Evolutionary conservation across 2,329 filamentous ascomycete species (phyloP), one percentile per base, ranked within the genome.

Genomic region (Colletotrichum tofieldiae): DNA sequence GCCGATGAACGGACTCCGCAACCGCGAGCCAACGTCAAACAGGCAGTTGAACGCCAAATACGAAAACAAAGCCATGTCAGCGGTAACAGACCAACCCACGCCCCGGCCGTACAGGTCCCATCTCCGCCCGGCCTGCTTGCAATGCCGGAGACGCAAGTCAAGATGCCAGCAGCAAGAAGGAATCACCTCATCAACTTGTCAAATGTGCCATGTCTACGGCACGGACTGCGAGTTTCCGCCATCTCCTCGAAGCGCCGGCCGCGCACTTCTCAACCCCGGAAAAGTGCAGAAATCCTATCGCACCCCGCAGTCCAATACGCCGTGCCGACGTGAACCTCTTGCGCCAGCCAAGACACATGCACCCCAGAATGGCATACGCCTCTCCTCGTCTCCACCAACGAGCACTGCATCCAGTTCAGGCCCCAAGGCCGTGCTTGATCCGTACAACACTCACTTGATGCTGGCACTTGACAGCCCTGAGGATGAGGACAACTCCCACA

Each of bases 131-230:
- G 90, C 90, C 11, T 92, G 90, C 80, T 81, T 89, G 64, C 82
- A 89, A 18, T 92, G 90, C 76, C 85, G 90, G 65, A 86, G 86
- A 72, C 86, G 90, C 72, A 91, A 91, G 78, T 90, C 89, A 2
- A 84, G 90, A 74, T 92, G 90, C 77, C 90, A 89, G 23, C 69
- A 72, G 59, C 69, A 72, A n/a, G 86, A 89, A 37, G 88, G 90
- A 75, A 80, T 86, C 18, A 83, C 85, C 5, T 84, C 86, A 2
- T 81, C 86, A 63, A 83, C 84, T 9, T 92, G 90, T 75, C 79
- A 90, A 11, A 84, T 91, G 77, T 92, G 90, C 78, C 86, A 86
- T 49, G 86, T 88, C 26, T 88, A 91, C 75, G 85, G 86, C 11
- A 89, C 88, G 6, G 86, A 89, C 32, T 91, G 89, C 70, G 82